These are phyloP conservation scores for Annulohypoxylon maeteangense DNA, from an alignment of 495 filamentous ascomycete genomes.

Conservation along the genomic window DNA sequence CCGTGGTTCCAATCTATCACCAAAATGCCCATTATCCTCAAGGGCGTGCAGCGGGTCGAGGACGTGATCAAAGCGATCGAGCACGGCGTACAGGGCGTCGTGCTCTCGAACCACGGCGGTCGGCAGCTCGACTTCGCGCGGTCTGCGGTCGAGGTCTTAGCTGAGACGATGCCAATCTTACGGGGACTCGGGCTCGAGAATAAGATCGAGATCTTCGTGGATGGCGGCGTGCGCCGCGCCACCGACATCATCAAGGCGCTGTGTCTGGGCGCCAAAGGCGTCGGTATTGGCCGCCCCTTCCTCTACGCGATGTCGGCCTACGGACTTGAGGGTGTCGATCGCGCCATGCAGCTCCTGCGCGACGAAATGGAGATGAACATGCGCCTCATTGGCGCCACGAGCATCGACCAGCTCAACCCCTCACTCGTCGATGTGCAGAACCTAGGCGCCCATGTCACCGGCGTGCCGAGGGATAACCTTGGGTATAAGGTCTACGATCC, in stretches of 20 bases:
- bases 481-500: constrained; percentile 55
- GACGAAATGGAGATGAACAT: constrained; percentile 99
- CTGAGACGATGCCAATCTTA: constrained; percentile 95
- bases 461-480: constrained; percentile 74
- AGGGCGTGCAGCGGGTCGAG: constrained; percentile 96
- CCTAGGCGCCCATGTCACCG: constrained; percentile 73
- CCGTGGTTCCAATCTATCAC: constrained; percentile 94
- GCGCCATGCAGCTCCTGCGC: constrained; percentile 93
- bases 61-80: constrained; percentile 90
- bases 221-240: constrained; percentile 88
- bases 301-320: constrained; percentile 96
- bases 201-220: constrained; percentile 88
- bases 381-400: constrained; percentile 85
- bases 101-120: constrained; percentile 96
- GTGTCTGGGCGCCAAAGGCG: constrained; percentile 90
- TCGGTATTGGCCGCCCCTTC: constrained; percentile 95
- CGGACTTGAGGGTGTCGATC: constrained; percentile 84
- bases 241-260: constrained; percentile 97
- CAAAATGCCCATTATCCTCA: constrained; percentile 95
- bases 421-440: constrained; percentile 80
- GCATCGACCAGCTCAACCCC: constrained; percentile 79
- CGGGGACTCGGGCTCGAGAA: constrained; percentile 83
- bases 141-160: constrained; percentile 91
- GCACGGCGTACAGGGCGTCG: constrained; percentile 86
- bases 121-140: constrained; percentile 95